A percentile compares a stretch with the other conserved stretches of the same genome.
phyloP scores from a whole-genome alignment of 768 basidiomycete species.

The Psilocybe cyanescens region DNA sequence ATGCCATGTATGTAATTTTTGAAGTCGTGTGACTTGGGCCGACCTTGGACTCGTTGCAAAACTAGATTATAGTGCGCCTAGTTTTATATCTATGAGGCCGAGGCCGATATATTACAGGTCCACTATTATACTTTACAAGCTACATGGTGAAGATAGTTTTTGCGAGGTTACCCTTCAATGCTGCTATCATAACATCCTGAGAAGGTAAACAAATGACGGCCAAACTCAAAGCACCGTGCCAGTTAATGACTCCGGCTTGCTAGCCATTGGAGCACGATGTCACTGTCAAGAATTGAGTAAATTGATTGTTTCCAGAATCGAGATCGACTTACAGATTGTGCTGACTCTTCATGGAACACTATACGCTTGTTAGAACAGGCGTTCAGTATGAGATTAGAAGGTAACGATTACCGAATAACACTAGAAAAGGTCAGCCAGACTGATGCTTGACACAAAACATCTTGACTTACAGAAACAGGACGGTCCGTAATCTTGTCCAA shows the following conservation, averaged over 20 bases:
- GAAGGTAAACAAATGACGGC: neutral
- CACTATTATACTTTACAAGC: conserved; percentile 1
- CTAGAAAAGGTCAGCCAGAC: conserved; percentile 34
- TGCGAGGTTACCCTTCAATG: neutral
- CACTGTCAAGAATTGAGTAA: conserved; percentile 42
- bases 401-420: conserved; percentile 74
- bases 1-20: too few species aligned
- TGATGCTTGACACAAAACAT: conserved; percentile 2
- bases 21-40: neutral
- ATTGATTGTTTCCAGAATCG: neutral
- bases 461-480: conserved; percentile 80
- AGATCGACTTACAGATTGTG: conserved; percentile 76
- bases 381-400: neutral
- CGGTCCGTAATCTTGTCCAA: conserved; percentile 80
- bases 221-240: neutral
- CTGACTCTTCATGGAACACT: conserved; percentile 98
- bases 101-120: neutral
- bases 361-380: conserved; percentile 9
- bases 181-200: neutral
- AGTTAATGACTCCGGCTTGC: conserved; percentile 70
- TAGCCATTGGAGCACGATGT: conserved; percentile 90
- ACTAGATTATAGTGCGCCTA: too few species aligned
- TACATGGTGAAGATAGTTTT: neutral
- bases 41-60: neutral
- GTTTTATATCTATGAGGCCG: neutral